A percentile compares a stretch with the other conserved stretches of the same genome.
phyloP scores from a whole-genome alignment of 1,284 basidiomycete genomes.

The Puccinia sorghi region DNA sequence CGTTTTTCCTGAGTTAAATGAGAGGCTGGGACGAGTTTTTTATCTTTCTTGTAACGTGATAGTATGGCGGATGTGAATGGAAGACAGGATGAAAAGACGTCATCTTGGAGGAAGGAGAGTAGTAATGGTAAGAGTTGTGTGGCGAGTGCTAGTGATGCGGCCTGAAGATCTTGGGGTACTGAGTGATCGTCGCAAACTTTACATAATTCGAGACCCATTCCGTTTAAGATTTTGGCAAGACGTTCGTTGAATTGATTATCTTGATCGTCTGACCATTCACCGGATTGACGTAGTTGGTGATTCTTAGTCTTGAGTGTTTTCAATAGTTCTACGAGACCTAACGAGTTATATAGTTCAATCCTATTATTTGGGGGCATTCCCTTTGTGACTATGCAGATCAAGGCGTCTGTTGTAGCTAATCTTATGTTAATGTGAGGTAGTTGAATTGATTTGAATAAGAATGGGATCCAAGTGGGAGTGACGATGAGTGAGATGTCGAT shows the following conservation, averaged over 20 bases:
- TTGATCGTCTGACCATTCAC: conserved; percentile 60
- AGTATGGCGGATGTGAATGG: conserved; percentile 76
- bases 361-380: conserved; percentile 92
- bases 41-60: conserved; percentile 74
- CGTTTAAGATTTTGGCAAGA: conserved; percentile 80
- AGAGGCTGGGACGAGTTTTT: conserved; percentile 69
- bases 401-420: conserved; percentile 74
- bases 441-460: conserved; percentile 83
- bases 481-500: conserved; percentile 95
- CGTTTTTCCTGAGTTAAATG: conserved; percentile 70
- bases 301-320: conserved; percentile 70
- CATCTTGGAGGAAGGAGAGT: conserved; percentile 84
- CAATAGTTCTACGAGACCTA: conserved; percentile 80
- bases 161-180: conserved; percentile 60
- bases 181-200: conserved; percentile 71
- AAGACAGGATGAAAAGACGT: conserved; percentile 79
- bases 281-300: conserved; percentile 69
- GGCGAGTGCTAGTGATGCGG: conserved; percentile 71
- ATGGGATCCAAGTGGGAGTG: conserved; percentile 80
- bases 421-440: conserved; percentile 67
- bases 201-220: conserved; percentile 77
- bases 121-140: conserved; percentile 75
- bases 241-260: conserved; percentile 85
- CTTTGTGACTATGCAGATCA: conserved; percentile 82
- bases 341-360: conserved; percentile 82